These are phyloP conservation scores for Pascua sp. DNA, from an alignment of 1,284 basidiomycete genomes.

Conservation along the genomic window DNA sequence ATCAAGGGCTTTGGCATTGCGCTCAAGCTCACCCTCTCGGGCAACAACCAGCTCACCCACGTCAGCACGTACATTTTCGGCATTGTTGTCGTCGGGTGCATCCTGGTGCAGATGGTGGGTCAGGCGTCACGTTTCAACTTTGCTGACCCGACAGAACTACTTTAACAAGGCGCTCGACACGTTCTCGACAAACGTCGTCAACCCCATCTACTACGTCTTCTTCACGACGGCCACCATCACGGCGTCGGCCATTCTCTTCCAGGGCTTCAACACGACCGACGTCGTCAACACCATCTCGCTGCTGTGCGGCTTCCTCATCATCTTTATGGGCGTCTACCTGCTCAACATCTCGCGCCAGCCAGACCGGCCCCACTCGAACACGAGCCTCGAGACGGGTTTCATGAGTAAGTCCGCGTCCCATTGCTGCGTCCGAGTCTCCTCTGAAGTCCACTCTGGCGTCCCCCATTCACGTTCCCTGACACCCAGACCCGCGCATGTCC, in stretches of 20 bases:
- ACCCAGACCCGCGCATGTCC: conserved; percentile 49
- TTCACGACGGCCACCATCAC: conserved; percentile 96
- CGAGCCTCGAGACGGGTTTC: conserved; percentile 64
- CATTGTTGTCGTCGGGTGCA: conserved; percentile 77
- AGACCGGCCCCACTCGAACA: conserved; percentile 54
- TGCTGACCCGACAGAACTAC: conserved; percentile 61
- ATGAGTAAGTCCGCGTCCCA: no score
- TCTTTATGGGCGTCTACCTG: conserved; percentile 87
- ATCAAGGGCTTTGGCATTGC: conserved; percentile 84
- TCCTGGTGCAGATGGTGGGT: conserved; percentile 78
- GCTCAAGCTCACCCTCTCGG: conserved; percentile 87
- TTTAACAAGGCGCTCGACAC: conserved; percentile 98
- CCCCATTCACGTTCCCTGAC: not conserved
- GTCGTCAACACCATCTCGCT: conserved; percentile 78
- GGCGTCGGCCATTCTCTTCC: conserved; percentile 92
- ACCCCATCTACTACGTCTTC: conserved; percentile 97
- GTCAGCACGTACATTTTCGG: conserved; percentile 93
- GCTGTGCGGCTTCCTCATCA: conserved; percentile 79
- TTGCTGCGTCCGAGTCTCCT: conserved; percentile 46
- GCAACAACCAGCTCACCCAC: conserved; percentile 94
- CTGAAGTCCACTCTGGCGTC: not conserved
- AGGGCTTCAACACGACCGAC: conserved; percentile 89
- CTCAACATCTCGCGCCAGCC: conserved; percentile 76
- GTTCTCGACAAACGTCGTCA: conserved; percentile 97
- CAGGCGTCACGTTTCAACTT: not conserved